Base-by-base conservation (phyloP, 1,139 yeast species). In the Ashbya aceris region DNA sequence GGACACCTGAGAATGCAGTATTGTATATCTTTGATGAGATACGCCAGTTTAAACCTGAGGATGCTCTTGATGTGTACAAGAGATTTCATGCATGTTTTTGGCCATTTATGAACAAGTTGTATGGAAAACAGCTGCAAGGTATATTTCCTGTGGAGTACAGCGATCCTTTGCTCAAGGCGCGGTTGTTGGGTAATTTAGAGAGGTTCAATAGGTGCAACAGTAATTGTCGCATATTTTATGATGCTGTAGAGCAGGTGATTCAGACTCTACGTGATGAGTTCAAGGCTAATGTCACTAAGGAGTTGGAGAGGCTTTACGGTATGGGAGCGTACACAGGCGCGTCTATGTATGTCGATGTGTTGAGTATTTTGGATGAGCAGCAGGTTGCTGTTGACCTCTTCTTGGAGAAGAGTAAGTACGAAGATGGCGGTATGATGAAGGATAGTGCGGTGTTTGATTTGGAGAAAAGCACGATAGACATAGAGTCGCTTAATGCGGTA, bases 251-350 rank as follows among this genome's bases (percentile, higher is more conserved):
- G 11, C 52, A 50, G 26, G 52, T 55, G 32, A 41, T 52, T n/a
- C 48, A 47, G n/a, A 49, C 56, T 27, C 39, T 60, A 9, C 53
- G 53, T 39, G 93, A 83, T 54, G 68, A 83, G 31, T 84, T 85
- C 56, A 83, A 83, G 41, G 82, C 74, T 55, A 86, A 93, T 0
- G 71, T 83, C 7, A 58, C 84, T 29, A 65, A 78, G 38, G 95
- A 86, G 51, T 70, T 87, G 50, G 93, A 83, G 44, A 65, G 70
- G 31, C 76, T 72, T 50, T 74, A 75, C 50, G 79, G 74, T 40
- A 61, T 69, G 2, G 67, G 71, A 41, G 79, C 83, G 41, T 71
- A 55, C 45, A 54, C 52, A 12, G 67, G 52, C 28, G 70, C 58
- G 40, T 68, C 66, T 30, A 58, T 60, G 40, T 68, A 63, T 55